Evolutionary conservation across 1,284 basidiomycete genomes (phyloP), one percentile per base, ranked within the genome.

Genomic region (Pyrrhoderma noxium): DNA sequence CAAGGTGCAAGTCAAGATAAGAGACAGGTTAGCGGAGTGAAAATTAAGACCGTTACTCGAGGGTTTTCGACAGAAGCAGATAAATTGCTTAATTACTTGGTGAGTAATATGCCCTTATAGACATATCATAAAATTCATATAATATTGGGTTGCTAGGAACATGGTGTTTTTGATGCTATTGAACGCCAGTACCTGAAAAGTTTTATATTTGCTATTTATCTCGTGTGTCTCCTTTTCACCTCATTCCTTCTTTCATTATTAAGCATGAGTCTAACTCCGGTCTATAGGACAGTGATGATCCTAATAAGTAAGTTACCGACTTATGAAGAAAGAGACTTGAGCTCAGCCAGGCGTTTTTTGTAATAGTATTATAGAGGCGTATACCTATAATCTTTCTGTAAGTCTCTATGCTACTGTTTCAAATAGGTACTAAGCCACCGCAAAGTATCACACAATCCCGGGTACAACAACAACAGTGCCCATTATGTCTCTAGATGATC

Each of bases 11-110:
- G 51, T 13, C 53, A 49, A n/a, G 44, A 47, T 48, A 59, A 37
- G 57, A 22, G 49, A 45, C 35, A 57, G 22, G 40, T 61, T 45
- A 63, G 63, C 44, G 58, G 62, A 8, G 62, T 69, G 21, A 63
- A 63, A 19, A 61, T 71, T 22, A 77, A 85, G 79, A 83, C 79
- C 9, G 76, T 91, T 58, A 78, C 75, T 27, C 75, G 85, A 19
- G 87, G 86, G 3, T 83, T 79, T 59, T 85, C 86, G 4, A 78
- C 82, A 47, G 89, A 90, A 62, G 89, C 82, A 0, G 87, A 92
- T 65, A 80, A 74, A 56, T 72, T 92, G 38, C 67, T 92, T 40
- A 82, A 91, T 60, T 89, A 85, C 59, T 62, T 91, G 66, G 88
- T 89, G 55, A 45, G 69, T 63, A 52, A 53, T 55, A 59, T 34